These are phyloP conservation scores for Ganoderma leucocontextum DNA, from an alignment of 1,284 basidiomycete genomes.

Conservation along the genomic window DNA sequence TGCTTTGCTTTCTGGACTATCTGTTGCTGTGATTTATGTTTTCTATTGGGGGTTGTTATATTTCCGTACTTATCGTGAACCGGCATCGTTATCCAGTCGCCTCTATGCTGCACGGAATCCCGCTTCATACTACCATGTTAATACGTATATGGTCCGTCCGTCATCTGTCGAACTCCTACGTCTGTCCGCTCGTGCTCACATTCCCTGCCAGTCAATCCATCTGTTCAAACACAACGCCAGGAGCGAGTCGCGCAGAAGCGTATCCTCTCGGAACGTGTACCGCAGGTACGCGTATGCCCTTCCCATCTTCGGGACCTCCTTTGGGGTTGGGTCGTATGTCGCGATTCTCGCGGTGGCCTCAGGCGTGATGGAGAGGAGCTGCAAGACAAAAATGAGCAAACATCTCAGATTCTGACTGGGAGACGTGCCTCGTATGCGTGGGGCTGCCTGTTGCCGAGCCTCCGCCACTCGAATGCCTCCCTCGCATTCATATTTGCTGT, in stretches of 20 bases:
- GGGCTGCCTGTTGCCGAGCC: constrained; percentile 49
- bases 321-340: constrained; percentile 61
- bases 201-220: constrained; percentile 69
- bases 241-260: constrained; percentile 67
- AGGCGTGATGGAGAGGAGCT: constrained; percentile 31
- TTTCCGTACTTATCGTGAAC: constrained; percentile 23
- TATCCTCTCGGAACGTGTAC: constrained; percentile 67
- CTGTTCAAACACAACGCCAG: constrained; percentile 75
- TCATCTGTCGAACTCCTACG: constrained; percentile 6
- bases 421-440: constrained; percentile 64
- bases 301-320: constrained; percentile 56
- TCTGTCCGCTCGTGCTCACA: constrained; percentile 25
- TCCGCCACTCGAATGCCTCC: constrained; percentile 68
- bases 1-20: constrained; percentile 24
- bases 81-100: constrained; percentile 19
- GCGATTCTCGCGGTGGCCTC: constrained; percentile 55
- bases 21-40: constrained; percentile 29
- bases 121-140: constrained; percentile 25
- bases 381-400: background rate
- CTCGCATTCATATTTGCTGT: constrained; percentile 48
- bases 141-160: constrained; percentile 33
- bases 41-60: constrained; percentile 23
- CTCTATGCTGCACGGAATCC: constrained; percentile 19
- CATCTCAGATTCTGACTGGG: background rate
- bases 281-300: constrained; percentile 67